Conservation (phyloP, 352 stramenopile species). For the Labyrinthula sp. region DNA sequence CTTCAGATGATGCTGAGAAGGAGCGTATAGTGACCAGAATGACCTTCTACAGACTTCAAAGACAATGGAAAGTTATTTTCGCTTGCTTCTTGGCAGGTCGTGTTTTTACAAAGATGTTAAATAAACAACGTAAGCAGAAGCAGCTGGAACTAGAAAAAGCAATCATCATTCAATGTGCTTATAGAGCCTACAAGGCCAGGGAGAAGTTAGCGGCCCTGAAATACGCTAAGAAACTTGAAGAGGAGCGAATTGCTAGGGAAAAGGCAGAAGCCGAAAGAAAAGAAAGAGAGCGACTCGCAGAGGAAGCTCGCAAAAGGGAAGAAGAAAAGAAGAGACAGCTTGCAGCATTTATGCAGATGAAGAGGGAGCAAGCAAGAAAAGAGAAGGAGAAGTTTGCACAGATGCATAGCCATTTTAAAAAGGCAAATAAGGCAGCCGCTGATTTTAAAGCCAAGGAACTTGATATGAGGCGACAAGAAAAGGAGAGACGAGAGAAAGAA, state of each 20-base stretch:
- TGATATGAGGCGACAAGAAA: conserved; percentile 1
- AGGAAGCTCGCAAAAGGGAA: conserved; percentile 18
- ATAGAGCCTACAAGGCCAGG: too few relatives aligned
- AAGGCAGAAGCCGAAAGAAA: conserved; percentile 12
- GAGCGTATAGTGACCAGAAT: conserved; percentile 9
- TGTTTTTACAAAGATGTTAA: conserved; percentile 11
- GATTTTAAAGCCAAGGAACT: too few relatives aligned
- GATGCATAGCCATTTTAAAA: too few relatives aligned
- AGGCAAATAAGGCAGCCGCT: too few relatives aligned
- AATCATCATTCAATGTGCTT: too few relatives aligned
- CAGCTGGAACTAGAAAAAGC: conserved; percentile 15
- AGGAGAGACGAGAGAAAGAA: conserved; percentile 5
- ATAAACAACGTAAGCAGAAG: conserved; percentile 5
- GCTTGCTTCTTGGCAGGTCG: conserved; percentile 12
- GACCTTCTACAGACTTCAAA: too few relatives aligned
- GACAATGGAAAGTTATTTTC: too few relatives aligned
- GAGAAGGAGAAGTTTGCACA: too few relatives aligned
- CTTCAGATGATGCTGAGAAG: conserved; percentile 1
- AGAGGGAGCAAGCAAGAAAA: too few relatives aligned
- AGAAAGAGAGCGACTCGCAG: conserved; percentile 23
- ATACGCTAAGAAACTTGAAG: conserved; percentile 10
- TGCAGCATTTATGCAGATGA: too few relatives aligned
- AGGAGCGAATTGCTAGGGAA: conserved; percentile 18
- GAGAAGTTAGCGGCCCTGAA: conserved; percentile 7
- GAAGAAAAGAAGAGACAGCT: conserved; percentile 6